phyloP scores from a whole-genome alignment of 2,329 filamentous ascomycete genomes.

The Paracorniculantispora psalliotae region DNA sequence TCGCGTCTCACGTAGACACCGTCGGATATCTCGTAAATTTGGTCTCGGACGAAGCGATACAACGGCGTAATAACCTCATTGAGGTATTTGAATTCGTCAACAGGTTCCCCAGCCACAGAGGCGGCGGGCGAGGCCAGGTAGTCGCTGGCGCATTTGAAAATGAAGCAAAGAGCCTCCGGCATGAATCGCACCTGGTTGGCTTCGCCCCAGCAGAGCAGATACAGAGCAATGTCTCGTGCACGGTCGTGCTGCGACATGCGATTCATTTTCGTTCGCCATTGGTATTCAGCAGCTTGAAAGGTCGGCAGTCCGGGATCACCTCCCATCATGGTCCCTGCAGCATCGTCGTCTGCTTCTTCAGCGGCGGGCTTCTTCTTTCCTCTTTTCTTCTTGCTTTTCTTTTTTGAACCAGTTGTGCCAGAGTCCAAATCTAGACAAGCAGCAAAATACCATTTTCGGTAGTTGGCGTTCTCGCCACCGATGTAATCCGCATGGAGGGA shows the following conservation, averaged over 20 bases:
- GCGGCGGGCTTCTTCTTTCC: not conserved
- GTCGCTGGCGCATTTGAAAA: constrained; percentile 98
- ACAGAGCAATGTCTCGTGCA: constrained; percentile 85
- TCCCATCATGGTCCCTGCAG: constrained; percentile 63
- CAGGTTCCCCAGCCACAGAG: constrained; percentile 70
- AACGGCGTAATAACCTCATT: constrained; percentile 93
- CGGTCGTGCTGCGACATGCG: constrained; percentile 98
- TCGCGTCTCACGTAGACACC: constrained; percentile 96
- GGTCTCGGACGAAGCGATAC: constrained; percentile 90
- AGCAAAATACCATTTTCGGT: constrained; percentile 98
- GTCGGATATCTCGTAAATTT: constrained; percentile 92
- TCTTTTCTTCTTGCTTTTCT: constrained; percentile 68
- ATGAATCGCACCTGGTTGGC: constrained; percentile 98
- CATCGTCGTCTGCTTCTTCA: constrained; percentile 54
- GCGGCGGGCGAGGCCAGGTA: constrained; percentile 87
- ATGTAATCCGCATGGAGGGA: constrained; percentile 98
- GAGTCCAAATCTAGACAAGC: constrained; percentile 87
- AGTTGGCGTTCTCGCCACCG: constrained; percentile 97
- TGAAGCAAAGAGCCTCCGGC: constrained; percentile 93
- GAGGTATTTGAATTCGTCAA: constrained; percentile 91
- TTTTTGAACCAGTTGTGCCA: constrained; percentile 73
- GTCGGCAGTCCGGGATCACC: constrained; percentile 94
- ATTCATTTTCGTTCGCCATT: constrained; percentile 99
- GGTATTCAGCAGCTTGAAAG: constrained; percentile 90
- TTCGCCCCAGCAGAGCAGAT: constrained; percentile 94